These are phyloP conservation scores for Neurospora sp. DNA, from an alignment of 495 filamentous ascomycete species.

Conservation along the genomic window DNA sequence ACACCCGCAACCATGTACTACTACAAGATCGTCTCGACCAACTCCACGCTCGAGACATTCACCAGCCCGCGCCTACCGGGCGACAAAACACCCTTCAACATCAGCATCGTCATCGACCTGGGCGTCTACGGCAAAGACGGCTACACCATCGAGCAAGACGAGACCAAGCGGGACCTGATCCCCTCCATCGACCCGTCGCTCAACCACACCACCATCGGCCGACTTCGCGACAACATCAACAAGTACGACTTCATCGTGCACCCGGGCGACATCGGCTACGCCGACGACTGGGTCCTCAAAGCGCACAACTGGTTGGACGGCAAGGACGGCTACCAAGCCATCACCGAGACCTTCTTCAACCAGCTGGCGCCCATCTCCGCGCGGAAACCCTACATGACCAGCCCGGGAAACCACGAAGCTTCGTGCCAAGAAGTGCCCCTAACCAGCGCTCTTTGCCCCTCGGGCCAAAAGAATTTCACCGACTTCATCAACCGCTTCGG, in stretches of 20 bases:
- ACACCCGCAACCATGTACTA: slow-evolving; percentile 33
- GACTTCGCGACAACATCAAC: slow-evolving; percentile 42
- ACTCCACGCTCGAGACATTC: slow-evolving; percentile 46
- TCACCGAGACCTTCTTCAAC: slow-evolving; percentile 33
- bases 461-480: slow-evolving; percentile 51
- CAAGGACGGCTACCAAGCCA: slow-evolving; percentile 32
- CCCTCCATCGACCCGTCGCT: slow-evolving; percentile 43
- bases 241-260: slow-evolving; percentile 52
- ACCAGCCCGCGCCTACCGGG: slow-evolving; percentile 40
- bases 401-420: slow-evolving; percentile 37
- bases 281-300: slow-evolving; percentile 37
- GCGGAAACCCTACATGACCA: slow-evolving; percentile 35
- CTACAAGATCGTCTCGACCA: slow-evolving; percentile 45
- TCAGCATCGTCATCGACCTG: slow-evolving; percentile 34
- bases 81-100: slow-evolving; percentile 30
- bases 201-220: slow-evolving; percentile 51
- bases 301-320: slow-evolving; percentile 32
- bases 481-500: slow-evolving; percentile 48
- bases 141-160: slow-evolving; percentile 39
- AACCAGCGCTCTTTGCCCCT: slow-evolving; percentile 36
- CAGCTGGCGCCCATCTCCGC: slow-evolving; percentile 33
- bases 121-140: slow-evolving; percentile 46
- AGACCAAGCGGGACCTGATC: slow-evolving; percentile 42
- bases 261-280: slow-evolving; percentile 41
- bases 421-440: slow-evolving; percentile 32